Evolutionary conservation across 306 rosid genomes (phyloP).

Genomic region (Hippophae rhamnoides): DNA sequence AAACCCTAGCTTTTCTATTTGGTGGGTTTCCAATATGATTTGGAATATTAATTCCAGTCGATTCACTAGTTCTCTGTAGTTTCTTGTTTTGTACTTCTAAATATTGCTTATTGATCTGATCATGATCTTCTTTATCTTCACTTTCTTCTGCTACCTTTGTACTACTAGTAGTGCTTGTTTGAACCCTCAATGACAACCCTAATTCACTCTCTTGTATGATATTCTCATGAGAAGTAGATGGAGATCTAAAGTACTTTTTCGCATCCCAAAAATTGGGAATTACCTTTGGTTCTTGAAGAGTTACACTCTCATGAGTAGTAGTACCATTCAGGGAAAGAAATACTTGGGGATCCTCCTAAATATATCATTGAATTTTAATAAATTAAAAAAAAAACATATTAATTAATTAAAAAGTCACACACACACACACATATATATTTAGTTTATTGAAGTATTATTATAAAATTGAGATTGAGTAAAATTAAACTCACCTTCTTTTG

Average conservation of each 20-base stretch:
- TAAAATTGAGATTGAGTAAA: neutral
- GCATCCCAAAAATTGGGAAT: slow-evolving; percentile 20
- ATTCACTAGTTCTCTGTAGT: slow-evolving; percentile 19
- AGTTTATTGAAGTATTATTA: neutral
- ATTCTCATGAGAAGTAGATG: slow-evolving; percentile 22
- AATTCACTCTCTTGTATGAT: slow-evolving; percentile 26
- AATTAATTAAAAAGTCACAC: neutral
- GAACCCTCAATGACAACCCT: slow-evolving; percentile 66
- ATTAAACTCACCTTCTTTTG: slow-evolving; percentile 37
- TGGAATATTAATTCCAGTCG: slow-evolving; percentile 14
- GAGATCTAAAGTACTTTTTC: slow-evolving; percentile 16
- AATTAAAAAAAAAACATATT: neutral
- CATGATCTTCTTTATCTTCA: slow-evolving; percentile 14
- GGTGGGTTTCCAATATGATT: slow-evolving; percentile 38
- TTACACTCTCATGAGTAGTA: slow-evolving; percentile 11
- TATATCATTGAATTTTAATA: neutral
- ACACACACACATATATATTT: no score
- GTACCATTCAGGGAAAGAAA: slow-evolving; percentile 44
- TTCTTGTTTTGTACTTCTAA: slow-evolving; percentile 33
- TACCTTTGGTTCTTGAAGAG: slow-evolving; percentile 20
- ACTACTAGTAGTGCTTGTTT: slow-evolving; percentile 19
- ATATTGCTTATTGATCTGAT: slow-evolving; percentile 22
- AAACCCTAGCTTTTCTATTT: slow-evolving; percentile 91
- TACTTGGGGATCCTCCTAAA: slow-evolving; percentile 52
- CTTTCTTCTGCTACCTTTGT: neutral